These are phyloP conservation scores for Chaetomidium leptoderma DNA, from an alignment of 495 filamentous ascomycete species.

Conservation along the genomic window DNA sequence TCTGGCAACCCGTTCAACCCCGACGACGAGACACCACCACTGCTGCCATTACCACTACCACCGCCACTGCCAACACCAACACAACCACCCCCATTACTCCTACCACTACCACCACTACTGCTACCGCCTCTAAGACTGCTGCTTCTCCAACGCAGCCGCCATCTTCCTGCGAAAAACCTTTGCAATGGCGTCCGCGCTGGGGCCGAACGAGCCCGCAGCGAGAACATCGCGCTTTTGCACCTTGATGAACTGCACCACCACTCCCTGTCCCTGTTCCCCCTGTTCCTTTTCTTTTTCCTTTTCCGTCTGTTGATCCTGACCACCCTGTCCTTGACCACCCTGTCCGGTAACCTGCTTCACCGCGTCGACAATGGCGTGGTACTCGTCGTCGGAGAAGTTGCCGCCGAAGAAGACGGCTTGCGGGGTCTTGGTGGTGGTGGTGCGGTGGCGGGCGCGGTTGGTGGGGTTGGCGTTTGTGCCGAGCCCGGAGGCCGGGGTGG, in stretches of 20 bases:
- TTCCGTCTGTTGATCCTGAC: too few species aligned
- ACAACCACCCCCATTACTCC: not conserved
- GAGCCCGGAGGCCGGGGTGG: conserved; percentile 27
- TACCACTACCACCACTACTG: not conserved
- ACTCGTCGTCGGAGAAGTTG: conserved; percentile 31
- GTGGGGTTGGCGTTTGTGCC: conserved; percentile 20
- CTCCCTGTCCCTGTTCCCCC: not conserved
- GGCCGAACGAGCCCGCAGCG: conserved; percentile 28
- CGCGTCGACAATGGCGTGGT: conserved; percentile 24
- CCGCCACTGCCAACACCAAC: not conserved
- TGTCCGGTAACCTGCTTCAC: conserved; percentile 7
- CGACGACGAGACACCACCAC: not conserved
- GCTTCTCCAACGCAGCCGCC: conserved; percentile 15
- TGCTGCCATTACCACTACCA: not conserved
- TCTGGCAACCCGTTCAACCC: not conserved
- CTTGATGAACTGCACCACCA: conserved; percentile 22
- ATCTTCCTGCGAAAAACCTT: conserved; percentile 36
- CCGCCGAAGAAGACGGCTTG: conserved; percentile 32
- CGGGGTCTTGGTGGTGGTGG: conserved; percentile 21
- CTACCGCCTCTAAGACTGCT: not conserved
- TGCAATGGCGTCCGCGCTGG: conserved; percentile 32
- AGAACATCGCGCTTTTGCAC: conserved; percentile 32
- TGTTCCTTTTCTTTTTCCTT: too few species aligned
- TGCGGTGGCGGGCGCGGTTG: not conserved
- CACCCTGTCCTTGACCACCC: not conserved